Percentiles rank a stretch among this genome's conserved stretches.
Conservation (phyloP, 495 filamentous ascomycete species). For the Alectoria sarmentosa region DNA sequence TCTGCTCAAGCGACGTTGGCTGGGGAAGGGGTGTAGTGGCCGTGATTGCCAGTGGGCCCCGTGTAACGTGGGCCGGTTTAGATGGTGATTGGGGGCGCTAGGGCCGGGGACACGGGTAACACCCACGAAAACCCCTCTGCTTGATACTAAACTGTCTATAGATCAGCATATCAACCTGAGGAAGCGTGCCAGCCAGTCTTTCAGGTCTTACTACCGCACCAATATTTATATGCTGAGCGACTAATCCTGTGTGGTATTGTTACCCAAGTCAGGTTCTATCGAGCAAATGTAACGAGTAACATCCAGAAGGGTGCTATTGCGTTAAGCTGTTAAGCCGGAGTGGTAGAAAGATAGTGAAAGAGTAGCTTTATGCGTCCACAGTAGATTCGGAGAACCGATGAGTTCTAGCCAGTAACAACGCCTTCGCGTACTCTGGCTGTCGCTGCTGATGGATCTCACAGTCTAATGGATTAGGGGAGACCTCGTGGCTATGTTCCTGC, state of each 20-base stretch:
- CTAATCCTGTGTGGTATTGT: background rate
- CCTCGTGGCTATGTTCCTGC: too few species aligned
- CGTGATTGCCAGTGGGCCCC: background rate
- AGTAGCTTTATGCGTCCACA: too few species aligned
- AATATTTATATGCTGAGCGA: background rate
- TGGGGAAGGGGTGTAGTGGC: slow-evolving; percentile 3
- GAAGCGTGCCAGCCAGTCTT: slow-evolving; percentile 5
- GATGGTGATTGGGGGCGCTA: background rate
- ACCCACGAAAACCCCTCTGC: background rate
- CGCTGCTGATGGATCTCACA: too few species aligned
- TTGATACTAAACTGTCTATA: background rate
- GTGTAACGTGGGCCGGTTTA: background rate
- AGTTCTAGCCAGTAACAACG: too few species aligned
- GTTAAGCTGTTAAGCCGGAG: too few species aligned
- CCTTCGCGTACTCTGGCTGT: too few species aligned
- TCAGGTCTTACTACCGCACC: background rate
- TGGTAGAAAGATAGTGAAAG: too few species aligned
- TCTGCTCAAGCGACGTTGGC: slow-evolving; percentile 1
- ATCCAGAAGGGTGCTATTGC: background rate
- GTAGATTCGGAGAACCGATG: too few species aligned
- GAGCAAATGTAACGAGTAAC: slow-evolving; percentile 1
- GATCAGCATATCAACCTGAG: slow-evolving; percentile 4
- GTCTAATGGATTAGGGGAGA: too few species aligned
- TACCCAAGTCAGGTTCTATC: background rate
- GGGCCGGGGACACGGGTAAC: too few species aligned